phyloP scores from a whole-genome alignment of 2,329 filamentous ascomycete species.

The Chrysoporthe puriensis region DNA sequence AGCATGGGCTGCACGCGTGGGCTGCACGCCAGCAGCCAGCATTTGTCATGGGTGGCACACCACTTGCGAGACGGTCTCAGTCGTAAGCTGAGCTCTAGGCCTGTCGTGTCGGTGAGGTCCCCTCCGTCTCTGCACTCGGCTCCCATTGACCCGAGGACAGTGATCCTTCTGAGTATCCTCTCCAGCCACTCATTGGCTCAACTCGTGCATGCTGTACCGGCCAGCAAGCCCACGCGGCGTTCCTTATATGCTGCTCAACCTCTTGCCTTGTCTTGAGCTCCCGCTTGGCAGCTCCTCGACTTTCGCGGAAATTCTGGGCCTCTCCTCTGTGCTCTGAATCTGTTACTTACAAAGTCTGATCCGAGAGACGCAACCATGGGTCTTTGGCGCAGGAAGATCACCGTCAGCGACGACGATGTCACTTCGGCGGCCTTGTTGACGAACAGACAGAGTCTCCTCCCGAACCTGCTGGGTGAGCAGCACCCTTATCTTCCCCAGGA shows the following conservation, averaged over 20 bases:
- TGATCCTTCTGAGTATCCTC: neutral
- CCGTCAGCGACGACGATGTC: slow-evolving; percentile 39
- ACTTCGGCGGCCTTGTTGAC: slow-evolving; percentile 40
- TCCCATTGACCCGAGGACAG: slow-evolving; percentile 7
- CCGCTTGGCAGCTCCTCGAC: neutral
- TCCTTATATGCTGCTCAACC: neutral
- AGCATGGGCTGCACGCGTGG: slow-evolving; percentile 1
- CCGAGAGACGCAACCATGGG: slow-evolving; percentile 31
- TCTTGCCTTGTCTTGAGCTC: neutral
- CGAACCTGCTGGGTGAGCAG: slow-evolving; percentile 34
- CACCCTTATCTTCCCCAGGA: neutral
- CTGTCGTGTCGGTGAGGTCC: neutral
- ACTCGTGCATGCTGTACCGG: neutral
- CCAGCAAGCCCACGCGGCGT: neutral
- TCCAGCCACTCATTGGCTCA: slow-evolving; percentile 2
- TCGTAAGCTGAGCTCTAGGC: neutral
- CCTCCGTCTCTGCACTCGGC: slow-evolving; percentile 7
- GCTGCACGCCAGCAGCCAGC: neutral
- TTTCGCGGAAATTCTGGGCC: neutral
- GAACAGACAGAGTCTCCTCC: slow-evolving; percentile 39
- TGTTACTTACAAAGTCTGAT: neutral
- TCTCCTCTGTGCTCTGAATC: neutral
- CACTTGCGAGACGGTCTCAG: neutral
- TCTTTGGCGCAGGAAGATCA: slow-evolving; percentile 39
- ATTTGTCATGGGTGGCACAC: neutral